A percentile compares a stretch with the other conserved stretches of the same genome.
These are phyloP conservation scores for Metschnikowia proteae DNA, from an alignment of 805 yeast species.

Conservation along the genomic window DNA sequence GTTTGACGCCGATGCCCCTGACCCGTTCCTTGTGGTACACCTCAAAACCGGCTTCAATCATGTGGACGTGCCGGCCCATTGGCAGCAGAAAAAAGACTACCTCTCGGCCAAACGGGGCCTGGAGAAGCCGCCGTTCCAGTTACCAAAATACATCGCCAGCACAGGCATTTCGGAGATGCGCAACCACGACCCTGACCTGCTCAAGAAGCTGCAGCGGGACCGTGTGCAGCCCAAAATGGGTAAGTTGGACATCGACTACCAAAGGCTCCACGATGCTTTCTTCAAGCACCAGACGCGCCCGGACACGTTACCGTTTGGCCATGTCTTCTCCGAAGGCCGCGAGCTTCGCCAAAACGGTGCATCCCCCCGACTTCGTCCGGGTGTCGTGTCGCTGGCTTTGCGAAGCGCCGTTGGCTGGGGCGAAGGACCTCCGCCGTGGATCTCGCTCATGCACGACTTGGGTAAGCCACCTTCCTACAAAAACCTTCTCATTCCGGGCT, in stretches of 20 bases:
- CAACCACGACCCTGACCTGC: slow-evolving; percentile 54
- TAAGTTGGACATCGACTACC: slow-evolving; percentile 78
- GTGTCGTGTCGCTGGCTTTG: slow-evolving; percentile 59
- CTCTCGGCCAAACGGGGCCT: slow-evolving; percentile 61
- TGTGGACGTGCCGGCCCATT: slow-evolving; percentile 78
- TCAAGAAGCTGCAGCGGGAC: slow-evolving; percentile 75
- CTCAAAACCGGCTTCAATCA: slow-evolving; percentile 63
- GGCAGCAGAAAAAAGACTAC: slow-evolving; percentile 78
- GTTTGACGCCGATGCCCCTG: slow-evolving; percentile 81
- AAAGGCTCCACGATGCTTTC: slow-evolving; percentile 78
- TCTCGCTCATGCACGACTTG: slow-evolving; percentile 55
- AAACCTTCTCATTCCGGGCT: slow-evolving; percentile 52
- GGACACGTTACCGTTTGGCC: slow-evolving; percentile 63
- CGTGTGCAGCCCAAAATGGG: slow-evolving; percentile 89
- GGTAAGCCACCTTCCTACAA: slow-evolving; percentile 88
- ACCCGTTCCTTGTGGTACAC: slow-evolving; percentile 62
- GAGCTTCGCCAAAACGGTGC: slow-evolving; percentile 32
- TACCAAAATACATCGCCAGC: slow-evolving; percentile 72
- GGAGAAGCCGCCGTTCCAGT: slow-evolving; percentile 66
- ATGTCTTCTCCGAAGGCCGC: slow-evolving; percentile 73
- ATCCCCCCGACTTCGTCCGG: slow-evolving; percentile 54
- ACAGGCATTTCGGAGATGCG: slow-evolving; percentile 91
- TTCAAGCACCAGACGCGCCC: slow-evolving; percentile 81
- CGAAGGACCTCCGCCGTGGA: slow-evolving; percentile 64
- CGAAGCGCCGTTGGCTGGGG: slow-evolving; percentile 64